Evolutionary conservation across 345 rosid genomes (phyloP).

Genomic region (Chamaenerion angustifolium): DNA sequence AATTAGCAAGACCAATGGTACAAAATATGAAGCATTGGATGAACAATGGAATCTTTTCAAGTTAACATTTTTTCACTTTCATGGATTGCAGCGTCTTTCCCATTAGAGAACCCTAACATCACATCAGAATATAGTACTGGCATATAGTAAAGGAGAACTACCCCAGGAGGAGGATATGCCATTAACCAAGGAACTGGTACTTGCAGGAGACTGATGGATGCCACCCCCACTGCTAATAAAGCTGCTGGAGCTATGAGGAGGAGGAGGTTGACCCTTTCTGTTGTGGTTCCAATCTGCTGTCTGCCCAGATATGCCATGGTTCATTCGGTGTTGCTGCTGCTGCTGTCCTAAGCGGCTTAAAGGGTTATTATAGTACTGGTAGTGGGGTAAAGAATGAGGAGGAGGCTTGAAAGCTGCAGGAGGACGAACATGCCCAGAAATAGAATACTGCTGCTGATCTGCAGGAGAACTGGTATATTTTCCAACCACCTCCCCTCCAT

Average conservation of each 20-base stretch:
- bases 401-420: conserved; percentile 39
- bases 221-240: too few species aligned
- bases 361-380: conserved; percentile 38
- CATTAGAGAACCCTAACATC: too few species aligned
- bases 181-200: conserved; percentile 54
- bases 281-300: conserved; percentile 35
- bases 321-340: conserved; percentile 44
- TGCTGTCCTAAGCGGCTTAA: conserved; percentile 93
- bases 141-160: conserved; percentile 10
- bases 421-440: conserved; percentile 35
- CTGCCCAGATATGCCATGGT: conserved; percentile 40
- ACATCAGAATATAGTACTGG: too few species aligned
- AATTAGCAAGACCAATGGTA: too few species aligned
- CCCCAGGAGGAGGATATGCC: conserved; percentile 61
- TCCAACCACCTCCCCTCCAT: conserved; percentile 35
- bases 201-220: conserved; percentile 46
- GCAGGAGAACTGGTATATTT: conserved; percentile 39
- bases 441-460: conserved; percentile 22
- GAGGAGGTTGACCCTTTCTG: conserved; percentile 49
- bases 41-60: conserved; percentile 10
- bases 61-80: too few species aligned
- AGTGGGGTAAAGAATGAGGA: conserved; percentile 38
- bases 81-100: too few species aligned
- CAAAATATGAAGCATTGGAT: not conserved
- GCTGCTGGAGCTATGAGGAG: too few species aligned